These are phyloP conservation scores for Fusarium sp. DNA, from an alignment of 2,329 filamentous ascomycete genomes.

Conservation along the genomic window DNA sequence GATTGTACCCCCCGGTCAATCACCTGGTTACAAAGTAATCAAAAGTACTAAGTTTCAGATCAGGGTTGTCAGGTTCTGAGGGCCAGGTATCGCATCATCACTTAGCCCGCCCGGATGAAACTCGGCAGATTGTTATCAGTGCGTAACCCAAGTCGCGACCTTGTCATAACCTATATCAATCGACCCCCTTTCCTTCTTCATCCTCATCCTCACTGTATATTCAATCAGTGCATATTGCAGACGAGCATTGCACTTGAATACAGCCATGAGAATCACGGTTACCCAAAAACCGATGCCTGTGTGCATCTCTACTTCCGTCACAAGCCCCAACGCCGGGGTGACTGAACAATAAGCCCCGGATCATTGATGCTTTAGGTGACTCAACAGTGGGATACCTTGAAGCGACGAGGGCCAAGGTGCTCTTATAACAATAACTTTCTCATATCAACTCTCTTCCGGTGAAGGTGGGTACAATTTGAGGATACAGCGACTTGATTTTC, in stretches of 20 bases:
- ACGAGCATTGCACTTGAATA: conserved; percentile 28
- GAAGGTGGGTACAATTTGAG: not conserved
- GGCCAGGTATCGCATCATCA: conserved; percentile 39
- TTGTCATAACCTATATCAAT: conserved; percentile 24
- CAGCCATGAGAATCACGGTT: conserved; percentile 35
- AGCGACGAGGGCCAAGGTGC: conserved; percentile 33
- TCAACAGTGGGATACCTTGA: conserved; percentile 26
- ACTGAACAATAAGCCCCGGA: conserved; percentile 52
- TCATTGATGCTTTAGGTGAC: conserved; percentile 41
- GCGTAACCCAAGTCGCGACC: conserved; percentile 24
- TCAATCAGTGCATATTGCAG: conserved; percentile 35
- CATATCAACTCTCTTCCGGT: conserved; percentile 1
- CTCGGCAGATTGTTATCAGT: conserved; percentile 36
- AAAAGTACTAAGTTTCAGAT: not conserved
- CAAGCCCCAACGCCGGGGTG: conserved; percentile 66
- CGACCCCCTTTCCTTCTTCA: conserved; percentile 23
- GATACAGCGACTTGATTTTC: not conserved
- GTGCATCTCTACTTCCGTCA: conserved; percentile 40
- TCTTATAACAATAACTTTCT: conserved; percentile 15
- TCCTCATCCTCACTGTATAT: conserved; percentile 22
- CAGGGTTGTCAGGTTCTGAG: conserved; percentile 1
- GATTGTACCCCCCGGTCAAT: not conserved
- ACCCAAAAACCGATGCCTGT: conserved; percentile 26
- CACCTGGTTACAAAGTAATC: not conserved
- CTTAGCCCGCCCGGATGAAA: conserved; percentile 39